These are phyloP conservation scores for Heterobasidion annosum DNA, from an alignment of 1,284 basidiomycete species.

Conservation along the genomic window DNA sequence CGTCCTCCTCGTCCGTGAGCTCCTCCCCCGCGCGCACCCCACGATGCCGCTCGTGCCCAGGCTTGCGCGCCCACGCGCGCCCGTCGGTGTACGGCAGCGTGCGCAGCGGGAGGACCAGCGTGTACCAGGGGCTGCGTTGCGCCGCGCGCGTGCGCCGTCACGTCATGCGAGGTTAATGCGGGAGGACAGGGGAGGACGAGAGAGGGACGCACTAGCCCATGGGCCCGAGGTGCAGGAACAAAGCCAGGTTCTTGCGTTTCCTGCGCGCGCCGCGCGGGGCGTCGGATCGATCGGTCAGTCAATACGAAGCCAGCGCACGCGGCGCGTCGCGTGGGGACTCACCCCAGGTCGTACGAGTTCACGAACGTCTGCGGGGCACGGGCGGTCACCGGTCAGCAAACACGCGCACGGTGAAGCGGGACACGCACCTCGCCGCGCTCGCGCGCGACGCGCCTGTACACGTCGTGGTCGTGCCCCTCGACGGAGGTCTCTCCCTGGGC, in stretches of 20 bases:
- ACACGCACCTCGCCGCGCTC: constrained; percentile 57
- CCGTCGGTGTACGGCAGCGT: constrained; percentile 84
- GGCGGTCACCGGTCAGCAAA: neutral
- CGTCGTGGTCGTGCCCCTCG: constrained; percentile 82
- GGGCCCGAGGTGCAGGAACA: constrained; percentile 86
- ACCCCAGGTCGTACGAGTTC: constrained; percentile 91
- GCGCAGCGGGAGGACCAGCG: constrained; percentile 76
- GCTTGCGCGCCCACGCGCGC: constrained; percentile 66
- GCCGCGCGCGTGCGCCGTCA: constrained; percentile 1
- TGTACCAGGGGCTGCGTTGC: constrained; percentile 51
- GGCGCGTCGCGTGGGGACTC: constrained; percentile 14
- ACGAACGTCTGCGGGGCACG: constrained; percentile 53
- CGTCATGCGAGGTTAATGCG: neutral
- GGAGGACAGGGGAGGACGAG: neutral
- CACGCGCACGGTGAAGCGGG: neutral
- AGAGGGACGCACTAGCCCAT: constrained; percentile 63
- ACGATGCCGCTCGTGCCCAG: constrained; percentile 50
- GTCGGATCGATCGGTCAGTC: neutral
- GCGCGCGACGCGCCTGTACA: constrained; percentile 67
- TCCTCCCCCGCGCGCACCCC: constrained; percentile 62
- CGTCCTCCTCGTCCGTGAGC: constrained; percentile 61
- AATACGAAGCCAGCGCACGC: neutral
- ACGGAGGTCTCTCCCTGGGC: constrained; percentile 84
- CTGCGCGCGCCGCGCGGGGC: constrained; percentile 19
- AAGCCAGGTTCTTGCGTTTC: constrained; percentile 57